These are phyloP conservation scores for Fomitopsis pinicola DNA, from an alignment of 1,284 basidiomycete species.

Conservation along the genomic window DNA sequence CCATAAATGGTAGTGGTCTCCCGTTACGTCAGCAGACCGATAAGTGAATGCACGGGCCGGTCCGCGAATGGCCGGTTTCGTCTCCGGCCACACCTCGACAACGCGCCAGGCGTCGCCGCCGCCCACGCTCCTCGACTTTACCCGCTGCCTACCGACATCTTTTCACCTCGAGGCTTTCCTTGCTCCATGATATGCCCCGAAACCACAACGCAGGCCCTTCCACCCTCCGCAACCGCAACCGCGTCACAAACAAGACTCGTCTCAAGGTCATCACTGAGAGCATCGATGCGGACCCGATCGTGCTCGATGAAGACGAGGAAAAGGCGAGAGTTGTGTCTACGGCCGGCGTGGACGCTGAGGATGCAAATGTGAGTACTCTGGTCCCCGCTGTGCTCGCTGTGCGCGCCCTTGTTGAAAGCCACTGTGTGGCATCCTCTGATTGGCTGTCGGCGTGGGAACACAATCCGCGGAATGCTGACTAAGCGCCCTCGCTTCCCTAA, in stretches of 20 bases:
- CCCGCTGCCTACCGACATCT: slow-evolving; percentile 13
- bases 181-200: slow-evolving; percentile 77
- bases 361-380: slow-evolving; percentile 73
- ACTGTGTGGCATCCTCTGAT: slow-evolving; percentile 43
- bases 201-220: slow-evolving; percentile 68
- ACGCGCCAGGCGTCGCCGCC: slow-evolving; percentile 23
- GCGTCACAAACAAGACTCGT: slow-evolving; percentile 88
- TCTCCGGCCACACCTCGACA: slow-evolving; percentile 13
- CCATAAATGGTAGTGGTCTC: background rate
- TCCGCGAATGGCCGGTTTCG: slow-evolving; percentile 7
- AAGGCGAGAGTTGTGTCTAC: slow-evolving; percentile 62
- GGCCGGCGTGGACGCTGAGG: slow-evolving; percentile 80
- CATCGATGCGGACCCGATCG: slow-evolving; percentile 78
- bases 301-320: slow-evolving; percentile 80
- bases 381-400: slow-evolving; percentile 29
- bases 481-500: slow-evolving; percentile 29
- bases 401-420: slow-evolving; percentile 40
- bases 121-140: slow-evolving; percentile 19
- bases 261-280: slow-evolving; percentile 78
- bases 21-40: slow-evolving; percentile 8
- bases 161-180: slow-evolving; percentile 13
- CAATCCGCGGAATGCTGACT: slow-evolving; percentile 64
- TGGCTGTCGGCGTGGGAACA: slow-evolving; percentile 42
- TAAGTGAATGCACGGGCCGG: slow-evolving; percentile 4
- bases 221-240: slow-evolving; percentile 77